Base-by-base conservation (phyloP, 805 yeast genomes). In the Saccharomycopsis fermentans region DNA sequence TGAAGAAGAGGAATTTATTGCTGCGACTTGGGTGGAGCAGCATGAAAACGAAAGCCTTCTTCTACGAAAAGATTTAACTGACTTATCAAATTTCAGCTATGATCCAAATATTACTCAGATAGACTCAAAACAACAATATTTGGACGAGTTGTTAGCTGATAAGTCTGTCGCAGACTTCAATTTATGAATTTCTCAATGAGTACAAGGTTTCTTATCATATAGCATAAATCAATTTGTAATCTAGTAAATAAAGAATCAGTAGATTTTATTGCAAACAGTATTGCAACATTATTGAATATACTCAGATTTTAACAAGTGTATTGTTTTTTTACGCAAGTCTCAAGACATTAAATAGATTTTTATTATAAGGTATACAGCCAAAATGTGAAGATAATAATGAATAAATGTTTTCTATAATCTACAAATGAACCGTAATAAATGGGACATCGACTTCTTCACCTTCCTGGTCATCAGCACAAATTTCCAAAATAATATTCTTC, bases 371-470 rank as follows among this genome's bases (percentile, higher is more conserved):
- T 32, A 32, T 32, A 32, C 35, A 32, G 35, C 35, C 35, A 32
- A 32, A n/a, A 3, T 32, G 2, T 9, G 35, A 32, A 32, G 35
- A 9, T 6, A 32, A 32, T 32, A 32, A 32, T 32, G 35, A 19
- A 43, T 16, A 19, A 19, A 12, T 43, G 27, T 21, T 21, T 21
- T 21, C 12, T 37, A 37, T 12, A 37, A 3, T 24, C 9, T 43
- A 43, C 12, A 83, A 67, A 65, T 78, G 80, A 59, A 91, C 81
- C 58, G 87, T 82, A 62, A 91, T 80, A 69, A 82, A 90, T 35
- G 99, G 99, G 63, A 90, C 89, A 66, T 91, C 98, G 21, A 90
- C 97, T 70, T 94, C 99, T 69, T 94, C 98, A 37, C 92, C 99
- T 52, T 84, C 80, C 67, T 81, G 77, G 70, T 94, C 99, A 67